Evolutionary conservation across 768 basidiomycete genomes (phyloP), one percentile per base, ranked within the genome.

Genomic region (Suillus paluster): DNA sequence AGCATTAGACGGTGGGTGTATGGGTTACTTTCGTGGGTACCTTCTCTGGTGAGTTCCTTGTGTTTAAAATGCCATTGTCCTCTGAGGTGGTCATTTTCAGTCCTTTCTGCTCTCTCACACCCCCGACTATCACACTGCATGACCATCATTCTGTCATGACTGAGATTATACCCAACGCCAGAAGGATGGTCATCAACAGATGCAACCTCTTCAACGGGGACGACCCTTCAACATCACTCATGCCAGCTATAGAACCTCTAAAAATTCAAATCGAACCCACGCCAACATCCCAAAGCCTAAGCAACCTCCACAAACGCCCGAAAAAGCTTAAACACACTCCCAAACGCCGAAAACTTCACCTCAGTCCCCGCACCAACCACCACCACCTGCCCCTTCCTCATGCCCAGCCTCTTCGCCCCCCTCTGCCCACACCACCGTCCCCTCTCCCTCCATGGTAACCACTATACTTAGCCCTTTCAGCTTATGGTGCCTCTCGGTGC

Each of bases 391-490:
- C 95, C 95, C 39, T 80, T 75, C 27, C 73, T 73, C 55, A 89
- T 14, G 1, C 59, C 27, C n/a, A 60, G 21, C 44, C 50, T 44
- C 66, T 57, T 59, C 8, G 52, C 66, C 45, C 61, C n/a, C 73
- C 5, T 64, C 70, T 7, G 66, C 75, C 86, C 86, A 91, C 19
- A 57, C 63, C 1, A 91, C 69, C 21, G 65, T 67, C 0, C 91
- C 92, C 1, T 68, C 70, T 0, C 92, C 92, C 23, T 81, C 79
- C 0, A 89, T 91, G 12, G 91, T 85, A 63, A 98, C 87, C 7
- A 81, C 80, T 46, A 97, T 80, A 71, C 91, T 93, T 1, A 95
- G 95, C 0, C 95, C 95, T 0, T 84, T 83, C 19, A 96, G 70
- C 3, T 81, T 72, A n/a, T 77, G 79, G 67, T 94, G 91, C 14